Percentiles rank a stretch among this genome's conserved stretches.
Evolutionary conservation across 495 filamentous ascomycete species (phyloP).

Genomic region (Penicillium diatomitis): DNA sequence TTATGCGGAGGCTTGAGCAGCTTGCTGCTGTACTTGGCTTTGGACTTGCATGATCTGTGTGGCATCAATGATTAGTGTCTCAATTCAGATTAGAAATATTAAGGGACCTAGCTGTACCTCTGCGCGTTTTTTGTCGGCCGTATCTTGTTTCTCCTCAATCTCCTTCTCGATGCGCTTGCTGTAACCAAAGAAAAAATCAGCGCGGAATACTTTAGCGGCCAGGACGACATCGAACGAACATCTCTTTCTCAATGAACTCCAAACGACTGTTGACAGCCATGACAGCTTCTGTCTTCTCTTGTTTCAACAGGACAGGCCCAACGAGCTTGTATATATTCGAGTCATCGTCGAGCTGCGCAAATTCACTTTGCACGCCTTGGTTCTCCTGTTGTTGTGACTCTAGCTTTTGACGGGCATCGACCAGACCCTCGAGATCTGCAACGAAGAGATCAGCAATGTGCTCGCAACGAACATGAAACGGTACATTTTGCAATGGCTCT

Average conservation of each 20-base stretch:
- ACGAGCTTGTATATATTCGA: conserved; percentile 92
- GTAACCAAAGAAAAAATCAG: conserved; percentile 5
- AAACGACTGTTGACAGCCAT: conserved; percentile 83
- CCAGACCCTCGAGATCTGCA: conserved; percentile 64
- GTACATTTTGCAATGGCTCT: background rate
- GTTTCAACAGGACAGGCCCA: conserved; percentile 87
- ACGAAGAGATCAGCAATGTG: conserved; percentile 6
- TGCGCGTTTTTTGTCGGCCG: conserved; percentile 71
- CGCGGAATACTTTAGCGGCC: background rate
- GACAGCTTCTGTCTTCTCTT: conserved; percentile 78
- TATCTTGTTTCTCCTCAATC: conserved; percentile 69
- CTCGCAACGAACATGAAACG: too few relatives aligned
- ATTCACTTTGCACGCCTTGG: conserved; percentile 83
- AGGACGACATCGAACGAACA: conserved; percentile 47
- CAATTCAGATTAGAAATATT: background rate
- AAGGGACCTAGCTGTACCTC: conserved; percentile 38
- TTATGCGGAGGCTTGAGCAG: conserved; percentile 31
- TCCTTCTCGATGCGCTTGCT: conserved; percentile 77
- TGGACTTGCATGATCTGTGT: conserved; percentile 37
- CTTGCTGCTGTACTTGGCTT: conserved; percentile 30
- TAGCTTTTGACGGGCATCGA: conserved; percentile 82
- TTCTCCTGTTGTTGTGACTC: conserved; percentile 95
- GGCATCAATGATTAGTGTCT: conserved; percentile 10
- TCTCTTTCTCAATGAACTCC: conserved; percentile 89
- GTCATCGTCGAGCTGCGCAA: conserved; percentile 63